Evolutionary conservation across 2,329 filamentous ascomycete species (phyloP).

Genomic region (Capronia americana): DNA sequence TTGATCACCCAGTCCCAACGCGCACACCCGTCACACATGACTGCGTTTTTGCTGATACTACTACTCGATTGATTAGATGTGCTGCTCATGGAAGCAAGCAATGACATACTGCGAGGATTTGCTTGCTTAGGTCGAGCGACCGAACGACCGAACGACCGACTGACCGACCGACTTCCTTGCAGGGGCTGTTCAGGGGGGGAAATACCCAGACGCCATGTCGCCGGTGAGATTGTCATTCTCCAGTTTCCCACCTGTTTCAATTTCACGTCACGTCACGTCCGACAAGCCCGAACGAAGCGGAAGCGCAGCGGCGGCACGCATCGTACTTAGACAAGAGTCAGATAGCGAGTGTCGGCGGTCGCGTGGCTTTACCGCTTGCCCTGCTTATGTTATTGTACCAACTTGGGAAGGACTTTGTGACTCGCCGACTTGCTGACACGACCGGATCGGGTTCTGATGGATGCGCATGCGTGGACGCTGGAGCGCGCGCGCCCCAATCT

Average conservation of each 20-base stretch:
- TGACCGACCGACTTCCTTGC: background rate
- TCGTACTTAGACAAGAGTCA: background rate
- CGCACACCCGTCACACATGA: background rate
- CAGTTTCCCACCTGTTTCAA: background rate
- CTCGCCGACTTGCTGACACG: constrained; percentile 17
- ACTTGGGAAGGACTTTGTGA: background rate
- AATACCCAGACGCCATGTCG: background rate
- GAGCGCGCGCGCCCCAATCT: no score
- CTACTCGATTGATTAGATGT: background rate
- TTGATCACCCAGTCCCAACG: background rate
- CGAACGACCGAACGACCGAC: background rate
- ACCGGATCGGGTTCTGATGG: background rate
- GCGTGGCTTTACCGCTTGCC: background rate
- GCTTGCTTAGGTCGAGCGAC: background rate
- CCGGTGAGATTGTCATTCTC: constrained; percentile 7
- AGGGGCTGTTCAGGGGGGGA: constrained; percentile 3
- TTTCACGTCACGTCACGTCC: background rate
- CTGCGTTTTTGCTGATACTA: background rate
- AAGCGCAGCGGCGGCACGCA: background rate
- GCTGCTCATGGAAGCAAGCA: background rate
- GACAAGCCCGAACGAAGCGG: background rate
- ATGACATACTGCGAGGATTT: background rate
- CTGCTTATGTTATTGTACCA: constrained; percentile 1
- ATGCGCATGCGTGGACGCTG: background rate
- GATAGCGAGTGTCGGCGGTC: background rate